phyloP scores from a whole-genome alignment of 1,139 yeast genomes.

The Yamadazyma buinensis region DNA sequence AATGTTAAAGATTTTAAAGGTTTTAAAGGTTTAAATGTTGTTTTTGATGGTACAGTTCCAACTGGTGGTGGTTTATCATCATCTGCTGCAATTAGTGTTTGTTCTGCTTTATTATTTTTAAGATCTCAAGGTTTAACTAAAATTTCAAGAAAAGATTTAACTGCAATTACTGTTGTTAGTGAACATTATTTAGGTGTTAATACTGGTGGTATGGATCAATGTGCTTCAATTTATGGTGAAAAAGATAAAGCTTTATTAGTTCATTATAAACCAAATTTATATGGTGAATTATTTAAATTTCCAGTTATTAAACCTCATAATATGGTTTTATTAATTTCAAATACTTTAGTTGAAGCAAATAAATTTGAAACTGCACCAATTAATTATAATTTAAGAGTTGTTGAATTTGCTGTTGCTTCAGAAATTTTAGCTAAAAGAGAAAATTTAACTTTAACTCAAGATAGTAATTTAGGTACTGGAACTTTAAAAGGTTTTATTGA shows the following conservation, averaged over 20 bases:
- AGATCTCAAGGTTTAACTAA: conserved; percentile 46
- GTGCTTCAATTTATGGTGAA: conserved; percentile 70
- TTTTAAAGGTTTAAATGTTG: conserved; percentile 48
- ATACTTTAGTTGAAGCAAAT: conserved; percentile 59
- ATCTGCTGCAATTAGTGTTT: conserved; percentile 70
- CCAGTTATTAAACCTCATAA: conserved; percentile 44
- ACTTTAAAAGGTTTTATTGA: conserved; percentile 65
- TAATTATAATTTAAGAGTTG: conserved; percentile 67
- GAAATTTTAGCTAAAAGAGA: conserved; percentile 50
- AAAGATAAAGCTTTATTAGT: conserved; percentile 56
- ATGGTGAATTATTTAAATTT: conserved; percentile 54
- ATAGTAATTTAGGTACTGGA: conserved; percentile 59
- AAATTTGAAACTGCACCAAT: conserved; percentile 69
- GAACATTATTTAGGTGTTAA: conserved; percentile 75
- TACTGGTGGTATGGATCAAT: conserved; percentile 79
- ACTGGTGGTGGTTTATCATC: conserved; percentile 73
- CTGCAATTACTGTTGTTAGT: conserved; percentile 60
- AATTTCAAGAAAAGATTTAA: conserved; percentile 51
- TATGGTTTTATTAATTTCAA: conserved; percentile 58
- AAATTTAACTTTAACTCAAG: conserved; percentile 41
- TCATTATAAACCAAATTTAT: conserved; percentile 57
- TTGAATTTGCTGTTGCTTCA: conserved; percentile 64
- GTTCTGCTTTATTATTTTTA: conserved; percentile 58
- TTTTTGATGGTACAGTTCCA: conserved; percentile 66
- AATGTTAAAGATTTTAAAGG: conserved; percentile 21